Evolutionary conservation across 441 rosid species (phyloP), one percentile per base, ranked within the genome.

Genomic region (Erodium moschatum): DNA sequence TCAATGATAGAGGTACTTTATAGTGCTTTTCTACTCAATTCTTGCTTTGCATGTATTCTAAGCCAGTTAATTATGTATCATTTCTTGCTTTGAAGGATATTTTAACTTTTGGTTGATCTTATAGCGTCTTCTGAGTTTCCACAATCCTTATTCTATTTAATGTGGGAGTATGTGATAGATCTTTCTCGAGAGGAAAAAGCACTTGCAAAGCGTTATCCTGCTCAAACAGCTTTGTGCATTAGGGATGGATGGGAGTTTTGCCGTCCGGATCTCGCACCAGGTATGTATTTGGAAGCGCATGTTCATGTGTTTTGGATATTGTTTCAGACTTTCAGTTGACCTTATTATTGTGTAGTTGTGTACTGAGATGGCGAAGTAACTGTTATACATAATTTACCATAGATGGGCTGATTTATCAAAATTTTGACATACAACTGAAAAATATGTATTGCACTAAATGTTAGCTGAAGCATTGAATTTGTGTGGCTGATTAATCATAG

Each of bases 181-280:
- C 91, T 94, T 72, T 84, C 93, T 58, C 89, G 91, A 29, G 99
- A 94, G 78, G 97, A 87, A 81, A 68, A 89, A 40, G 81, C 88
- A 68, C 81, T 89, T 74, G 89, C 97, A 35, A 88, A 88, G 82
- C 91, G 89, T 73, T 94, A 89, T 85, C 99, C 99, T 71, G 78
- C 91, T 52, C 87, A 86, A n/a, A 74, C 94, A 33, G 90, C 96
- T 48, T 75, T 87, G 85, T 94, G 99, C 85, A 81, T 94, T 68
- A 85, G 97, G 85, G 92, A 88, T 82, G 99, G 99, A 71, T 91
- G 97, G 97, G 99, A 94, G 80, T 83, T 94, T 72, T 89, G 92
- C 84, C 89, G 81, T 75, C 84, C 97, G 70, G 97, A 94, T 60
- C 85, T 78, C 35, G 97, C 97, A 31, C 85, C 94, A 82, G 99